phyloP scores from a whole-genome alignment of 2,329 filamentous ascomycete genomes.

The Clarireedia paspali region DNA sequence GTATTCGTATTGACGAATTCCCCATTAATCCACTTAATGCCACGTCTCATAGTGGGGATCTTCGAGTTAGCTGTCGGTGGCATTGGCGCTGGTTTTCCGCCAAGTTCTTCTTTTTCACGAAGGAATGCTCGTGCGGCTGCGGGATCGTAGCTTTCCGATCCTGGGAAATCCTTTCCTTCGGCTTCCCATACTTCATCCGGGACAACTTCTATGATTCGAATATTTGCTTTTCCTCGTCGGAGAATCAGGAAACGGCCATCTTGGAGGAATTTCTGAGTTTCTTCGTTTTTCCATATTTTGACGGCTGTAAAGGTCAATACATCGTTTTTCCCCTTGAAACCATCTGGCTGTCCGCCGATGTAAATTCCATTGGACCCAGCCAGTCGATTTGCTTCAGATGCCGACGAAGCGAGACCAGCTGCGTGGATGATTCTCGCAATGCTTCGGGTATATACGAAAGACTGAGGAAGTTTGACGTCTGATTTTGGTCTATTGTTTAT shows the following conservation, averaged over 20 bases:
- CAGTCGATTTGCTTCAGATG: slow-evolving; percentile 51
- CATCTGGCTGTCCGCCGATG: slow-evolving; percentile 45
- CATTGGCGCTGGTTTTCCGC: too few species aligned
- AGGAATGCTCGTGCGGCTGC: neutral
- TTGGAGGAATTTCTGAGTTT: slow-evolving; percentile 54
- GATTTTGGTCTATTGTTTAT: slow-evolving; percentile 42
- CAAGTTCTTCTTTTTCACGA: neutral
- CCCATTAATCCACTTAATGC: too few species aligned
- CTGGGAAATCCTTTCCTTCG: neutral
- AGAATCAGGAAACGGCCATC: slow-evolving; percentile 51
- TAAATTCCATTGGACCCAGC: slow-evolving; percentile 50
- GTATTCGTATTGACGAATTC: too few species aligned
- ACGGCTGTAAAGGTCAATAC: slow-evolving; percentile 55
- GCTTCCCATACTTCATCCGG: slow-evolving; percentile 38
- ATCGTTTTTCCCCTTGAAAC: slow-evolving; percentile 34
- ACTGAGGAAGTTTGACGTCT: slow-evolving; percentile 51
- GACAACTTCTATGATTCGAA: slow-evolving; percentile 53
- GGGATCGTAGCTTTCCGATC: neutral
- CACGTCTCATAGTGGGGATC: too few species aligned
- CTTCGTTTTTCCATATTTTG: slow-evolving; percentile 47
- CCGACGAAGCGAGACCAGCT: slow-evolving; percentile 48
- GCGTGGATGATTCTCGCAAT: slow-evolving; percentile 54
- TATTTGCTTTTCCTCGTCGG: slow-evolving; percentile 55
- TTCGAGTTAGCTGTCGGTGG: too few species aligned
- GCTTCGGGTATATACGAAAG: slow-evolving; percentile 45